These are phyloP conservation scores for Knufia petricola DNA, from an alignment of 2,329 filamentous ascomycete genomes.

Conservation along the genomic window DNA sequence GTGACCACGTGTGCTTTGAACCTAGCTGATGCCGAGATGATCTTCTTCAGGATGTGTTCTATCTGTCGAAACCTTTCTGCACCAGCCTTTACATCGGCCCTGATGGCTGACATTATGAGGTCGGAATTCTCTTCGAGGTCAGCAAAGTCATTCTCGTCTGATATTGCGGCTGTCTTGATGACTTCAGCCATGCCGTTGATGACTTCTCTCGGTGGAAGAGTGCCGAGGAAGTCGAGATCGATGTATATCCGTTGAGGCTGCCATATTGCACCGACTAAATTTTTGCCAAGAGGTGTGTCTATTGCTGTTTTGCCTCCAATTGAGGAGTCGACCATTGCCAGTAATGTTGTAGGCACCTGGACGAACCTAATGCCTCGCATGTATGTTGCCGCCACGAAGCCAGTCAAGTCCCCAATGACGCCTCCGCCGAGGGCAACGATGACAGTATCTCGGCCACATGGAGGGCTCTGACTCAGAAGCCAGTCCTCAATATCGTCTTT, in stretches of 20 bases:
- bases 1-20: slow-evolving; percentile 94
- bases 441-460: slow-evolving; percentile 88
- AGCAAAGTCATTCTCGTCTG: slow-evolving; percentile 79
- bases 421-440: slow-evolving; percentile 91
- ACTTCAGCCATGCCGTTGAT: slow-evolving; percentile 99
- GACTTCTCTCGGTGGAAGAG: slow-evolving; percentile 80
- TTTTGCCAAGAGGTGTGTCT: slow-evolving; percentile 92
- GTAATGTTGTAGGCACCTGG: slow-evolving; percentile 86
- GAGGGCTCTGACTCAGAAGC: slow-evolving; percentile 71
- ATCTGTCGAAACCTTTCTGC: slow-evolving; percentile 60
- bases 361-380: slow-evolving; percentile 96
- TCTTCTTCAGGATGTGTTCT: slow-evolving; percentile 58
- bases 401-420: slow-evolving; percentile 96
- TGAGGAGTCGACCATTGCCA: slow-evolving; percentile 97
- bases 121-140: slow-evolving; percentile 72
- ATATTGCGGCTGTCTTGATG: slow-evolving; percentile 94
- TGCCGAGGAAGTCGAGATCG: slow-evolving; percentile 83
- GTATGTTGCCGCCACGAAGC: slow-evolving; percentile 94
- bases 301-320: slow-evolving; percentile 98
- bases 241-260: slow-evolving; percentile 91
- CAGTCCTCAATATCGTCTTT: slow-evolving; percentile 97
- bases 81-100: slow-evolving; percentile 47
- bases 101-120: slow-evolving; percentile 63
- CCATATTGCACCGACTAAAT: slow-evolving; percentile 92
- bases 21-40: slow-evolving; percentile 81